phyloP scores from a whole-genome alignment of 306 rosid genomes.

The Cicer chorassanicum region DNA sequence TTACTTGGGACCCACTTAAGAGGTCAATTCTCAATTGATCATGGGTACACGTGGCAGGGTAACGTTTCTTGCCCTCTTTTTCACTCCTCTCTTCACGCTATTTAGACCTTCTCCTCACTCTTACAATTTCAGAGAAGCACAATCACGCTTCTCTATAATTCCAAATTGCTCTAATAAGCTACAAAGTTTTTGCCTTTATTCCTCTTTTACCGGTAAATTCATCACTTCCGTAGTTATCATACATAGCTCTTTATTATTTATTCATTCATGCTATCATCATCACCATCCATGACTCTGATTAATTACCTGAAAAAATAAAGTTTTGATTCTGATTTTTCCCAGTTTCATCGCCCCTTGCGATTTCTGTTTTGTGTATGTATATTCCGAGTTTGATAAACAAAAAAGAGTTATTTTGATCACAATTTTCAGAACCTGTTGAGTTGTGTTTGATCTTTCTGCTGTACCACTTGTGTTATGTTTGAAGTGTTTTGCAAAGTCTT shows the following conservation, averaged over 20 bases:
- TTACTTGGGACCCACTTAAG: slow-evolving; percentile 54
- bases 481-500: slow-evolving; percentile 7
- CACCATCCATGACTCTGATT: slow-evolving; percentile 5
- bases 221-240: neutral
- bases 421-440: neutral
- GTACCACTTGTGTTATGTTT: slow-evolving; percentile 15
- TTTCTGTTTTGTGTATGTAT: neutral
- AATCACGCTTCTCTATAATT: slow-evolving; percentile 20
- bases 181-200: neutral
- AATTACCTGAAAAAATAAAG: neutral
- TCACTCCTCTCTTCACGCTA: slow-evolving; percentile 4
- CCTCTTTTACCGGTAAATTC: slow-evolving; percentile 15
- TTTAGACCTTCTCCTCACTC: neutral
- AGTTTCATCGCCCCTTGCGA: neutral
- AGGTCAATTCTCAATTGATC: slow-evolving; percentile 27
- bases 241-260: neutral
- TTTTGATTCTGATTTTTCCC: slow-evolving; percentile 24
- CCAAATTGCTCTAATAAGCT: neutral
- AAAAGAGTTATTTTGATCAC: neutral
- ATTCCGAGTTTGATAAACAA: slow-evolving; percentile 11
- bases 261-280: slow-evolving; percentile 8
- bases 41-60: slow-evolving; percentile 55
- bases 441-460: slow-evolving; percentile 38
- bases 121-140: slow-evolving; percentile 35
- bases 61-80: slow-evolving; percentile 40